Evolutionary conservation across 257 asterid genomes (phyloP).

Genomic region (Jaltomata sinuosa): DNA sequence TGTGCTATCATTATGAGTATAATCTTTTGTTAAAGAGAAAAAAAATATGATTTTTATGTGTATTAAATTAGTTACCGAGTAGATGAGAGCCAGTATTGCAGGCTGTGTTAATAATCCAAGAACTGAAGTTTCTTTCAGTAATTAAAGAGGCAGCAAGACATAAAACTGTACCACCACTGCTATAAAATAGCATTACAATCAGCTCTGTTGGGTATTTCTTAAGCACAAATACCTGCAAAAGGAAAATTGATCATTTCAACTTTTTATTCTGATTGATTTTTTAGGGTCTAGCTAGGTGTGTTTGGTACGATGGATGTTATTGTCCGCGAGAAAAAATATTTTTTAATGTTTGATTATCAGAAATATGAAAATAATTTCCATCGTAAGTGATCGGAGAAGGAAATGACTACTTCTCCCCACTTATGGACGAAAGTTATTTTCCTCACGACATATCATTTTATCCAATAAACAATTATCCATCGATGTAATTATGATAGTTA

Average conservation of each 20-base stretch:
- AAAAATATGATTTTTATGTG: too few relatives aligned
- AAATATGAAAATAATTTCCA: too few relatives aligned
- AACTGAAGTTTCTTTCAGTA: conserved; percentile 22
- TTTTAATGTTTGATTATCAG: not conserved
- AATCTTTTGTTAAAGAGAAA: not conserved
- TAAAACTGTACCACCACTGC: conserved; percentile 39
- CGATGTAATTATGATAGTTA: too few relatives aligned
- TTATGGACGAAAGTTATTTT: not conserved
- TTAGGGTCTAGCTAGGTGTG: not conserved
- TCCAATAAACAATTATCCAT: too few relatives aligned
- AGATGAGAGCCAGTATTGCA: conserved; percentile 44
- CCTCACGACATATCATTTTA: too few relatives aligned
- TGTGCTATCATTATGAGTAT: too few relatives aligned
- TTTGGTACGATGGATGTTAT: not conserved
- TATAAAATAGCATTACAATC: conserved; percentile 49
- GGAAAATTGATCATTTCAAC: not conserved
- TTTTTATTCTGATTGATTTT: not conserved
- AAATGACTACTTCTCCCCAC: too few relatives aligned
- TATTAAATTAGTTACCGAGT: conserved; percentile 33
- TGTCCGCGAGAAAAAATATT: too few relatives aligned
- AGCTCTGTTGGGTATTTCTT: conserved; percentile 52
- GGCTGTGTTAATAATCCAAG: conserved; percentile 37
- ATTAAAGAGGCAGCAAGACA: conserved; percentile 31
- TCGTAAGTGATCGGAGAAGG: too few relatives aligned
- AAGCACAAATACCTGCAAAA: conserved; percentile 29